phyloP scores from a whole-genome alignment of 352 stramenopile species.

The Phytophthora tentaculata region DNA sequence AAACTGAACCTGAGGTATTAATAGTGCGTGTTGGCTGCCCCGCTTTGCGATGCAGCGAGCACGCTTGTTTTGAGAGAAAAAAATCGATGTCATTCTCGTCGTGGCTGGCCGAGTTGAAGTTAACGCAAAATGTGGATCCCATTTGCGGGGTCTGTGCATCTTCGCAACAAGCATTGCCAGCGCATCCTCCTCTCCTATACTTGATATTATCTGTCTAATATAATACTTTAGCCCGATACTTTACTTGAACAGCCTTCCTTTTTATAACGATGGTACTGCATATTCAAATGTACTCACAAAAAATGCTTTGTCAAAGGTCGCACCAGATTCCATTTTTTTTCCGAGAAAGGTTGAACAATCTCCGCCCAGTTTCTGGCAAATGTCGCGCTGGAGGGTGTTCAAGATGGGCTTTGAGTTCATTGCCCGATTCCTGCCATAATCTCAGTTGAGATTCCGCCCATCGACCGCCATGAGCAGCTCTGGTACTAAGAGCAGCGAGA shows the following conservation, averaged over 20 bases:
- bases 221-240: not conserved
- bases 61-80: too few species aligned
- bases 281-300: not conserved
- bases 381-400: slow-evolving; percentile 1
- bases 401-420: slow-evolving; percentile 15
- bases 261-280: slow-evolving; percentile 5
- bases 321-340: slow-evolving; percentile 18
- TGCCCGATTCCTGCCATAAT: slow-evolving; percentile 13
- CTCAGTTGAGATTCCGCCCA: slow-evolving; percentile 20
- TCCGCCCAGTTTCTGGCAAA: slow-evolving; percentile 12
- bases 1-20: too few species aligned
- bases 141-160: slow-evolving; percentile 8
- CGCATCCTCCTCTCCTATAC: slow-evolving; percentile 7
- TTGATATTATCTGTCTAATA: not conserved
- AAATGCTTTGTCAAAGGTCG: not conserved
- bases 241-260: not conserved
- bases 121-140: slow-evolving; percentile 7
- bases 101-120: slow-evolving; percentile 2
- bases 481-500: slow-evolving; percentile 12
- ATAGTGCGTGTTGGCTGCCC: too few species aligned
- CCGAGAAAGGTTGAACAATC: slow-evolving; percentile 19
- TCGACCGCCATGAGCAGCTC: slow-evolving; percentile 21
- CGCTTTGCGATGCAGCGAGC: too few species aligned
- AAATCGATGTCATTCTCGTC: too few species aligned
- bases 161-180: not conserved